These are phyloP conservation scores for Calonectria hawksworthii DNA, from an alignment of 2,329 filamentous ascomycete genomes.

Conservation along the genomic window DNA sequence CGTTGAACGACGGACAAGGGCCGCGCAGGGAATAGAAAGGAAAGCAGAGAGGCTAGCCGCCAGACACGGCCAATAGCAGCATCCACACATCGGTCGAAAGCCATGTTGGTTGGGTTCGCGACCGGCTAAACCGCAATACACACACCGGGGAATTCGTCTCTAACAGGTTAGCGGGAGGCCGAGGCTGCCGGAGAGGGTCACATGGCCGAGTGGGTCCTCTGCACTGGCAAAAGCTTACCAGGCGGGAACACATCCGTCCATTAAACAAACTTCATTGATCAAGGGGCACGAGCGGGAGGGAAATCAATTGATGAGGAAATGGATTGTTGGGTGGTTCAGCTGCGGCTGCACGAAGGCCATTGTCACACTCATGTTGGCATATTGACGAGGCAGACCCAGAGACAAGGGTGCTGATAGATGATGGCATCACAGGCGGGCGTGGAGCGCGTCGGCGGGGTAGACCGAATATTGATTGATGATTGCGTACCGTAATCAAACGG, in stretches of 20 bases:
- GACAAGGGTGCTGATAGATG: neutral
- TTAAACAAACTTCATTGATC: neutral
- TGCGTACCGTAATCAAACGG: slow-evolving; percentile 3
- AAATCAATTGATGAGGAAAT: neutral
- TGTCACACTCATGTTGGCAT: neutral
- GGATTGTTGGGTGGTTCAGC: neutral
- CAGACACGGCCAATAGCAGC: neutral
- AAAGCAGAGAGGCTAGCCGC: neutral
- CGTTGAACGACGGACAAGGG: neutral
- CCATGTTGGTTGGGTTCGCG: neutral
- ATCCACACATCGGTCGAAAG: neutral
- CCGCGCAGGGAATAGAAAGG: neutral
- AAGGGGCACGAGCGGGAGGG: neutral
- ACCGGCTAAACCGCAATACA: neutral
- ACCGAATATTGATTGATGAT: slow-evolving; percentile 1
- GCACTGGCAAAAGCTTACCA: neutral
- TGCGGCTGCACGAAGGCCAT: neutral
- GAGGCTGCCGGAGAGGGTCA: slow-evolving; percentile 3
- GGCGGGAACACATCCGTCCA: neutral
- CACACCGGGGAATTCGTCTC: neutral
- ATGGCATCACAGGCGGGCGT: neutral
- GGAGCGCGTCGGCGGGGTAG: neutral
- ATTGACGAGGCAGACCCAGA: neutral
- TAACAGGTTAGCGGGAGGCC: neutral
- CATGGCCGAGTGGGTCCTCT: slow-evolving; percentile 3